Evolutionary conservation across 2,329 filamentous ascomycete species (phyloP).

Genomic region (Ophiosphaerella herpotricha): DNA sequence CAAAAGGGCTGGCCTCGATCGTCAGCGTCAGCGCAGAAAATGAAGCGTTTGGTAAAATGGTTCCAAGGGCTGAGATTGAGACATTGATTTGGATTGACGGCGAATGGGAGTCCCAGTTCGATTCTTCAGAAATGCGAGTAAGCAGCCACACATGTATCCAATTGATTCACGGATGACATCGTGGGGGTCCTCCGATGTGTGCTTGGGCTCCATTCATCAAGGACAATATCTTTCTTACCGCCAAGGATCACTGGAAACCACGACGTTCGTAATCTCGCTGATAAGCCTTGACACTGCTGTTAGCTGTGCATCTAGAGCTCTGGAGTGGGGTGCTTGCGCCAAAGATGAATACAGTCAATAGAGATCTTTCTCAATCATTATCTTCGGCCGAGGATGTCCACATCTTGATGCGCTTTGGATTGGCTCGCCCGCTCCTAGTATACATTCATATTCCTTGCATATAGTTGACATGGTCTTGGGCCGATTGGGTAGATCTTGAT

Average conservation of each 20-base stretch:
- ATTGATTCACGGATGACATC: conserved; percentile 66
- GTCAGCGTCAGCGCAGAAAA: conserved; percentile 55
- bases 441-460: no score
- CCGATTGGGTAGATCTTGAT: no score
- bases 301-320: no score
- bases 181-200: conserved; percentile 65
- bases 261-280: no score
- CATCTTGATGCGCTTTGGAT: no score
- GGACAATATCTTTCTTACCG: conserved; percentile 63
- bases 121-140: conserved; percentile 69
- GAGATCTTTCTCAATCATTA: no score
- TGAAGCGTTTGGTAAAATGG: conserved; percentile 57
- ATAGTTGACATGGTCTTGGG: no score
- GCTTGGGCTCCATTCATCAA: conserved; percentile 64
- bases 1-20: conserved; percentile 56
- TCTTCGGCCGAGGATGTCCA: no score
- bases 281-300: no score
- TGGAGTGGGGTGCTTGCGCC: no score
- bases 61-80: conserved; percentile 53
- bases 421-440: no score
- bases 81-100: conserved; percentile 67
- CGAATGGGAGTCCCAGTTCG: conserved; percentile 64
- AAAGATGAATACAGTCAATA: no score
- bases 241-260: conserved; percentile 49
- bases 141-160: conserved; percentile 71